These are phyloP conservation scores for Rhynchosporium secalis DNA, from an alignment of 2,329 filamentous ascomycete genomes.

Conservation along the genomic window DNA sequence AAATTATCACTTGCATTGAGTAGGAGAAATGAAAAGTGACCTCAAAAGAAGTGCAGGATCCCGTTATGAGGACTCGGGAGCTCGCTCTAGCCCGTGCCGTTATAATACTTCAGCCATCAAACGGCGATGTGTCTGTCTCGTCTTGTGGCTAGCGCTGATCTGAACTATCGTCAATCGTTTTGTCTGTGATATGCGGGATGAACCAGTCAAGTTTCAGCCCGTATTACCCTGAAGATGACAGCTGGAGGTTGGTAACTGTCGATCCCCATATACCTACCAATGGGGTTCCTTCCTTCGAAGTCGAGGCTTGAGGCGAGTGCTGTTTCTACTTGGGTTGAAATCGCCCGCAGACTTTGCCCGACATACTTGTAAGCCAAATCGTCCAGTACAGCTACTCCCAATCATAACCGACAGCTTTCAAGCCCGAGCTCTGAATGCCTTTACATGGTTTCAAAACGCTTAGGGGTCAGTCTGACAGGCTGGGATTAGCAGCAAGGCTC, in stretches of 20 bases:
- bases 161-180: background rate
- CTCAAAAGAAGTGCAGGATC: slow-evolving; percentile 5
- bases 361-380: no score
- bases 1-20: background rate
- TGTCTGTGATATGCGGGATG: background rate
- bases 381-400: no score
- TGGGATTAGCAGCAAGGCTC: background rate
- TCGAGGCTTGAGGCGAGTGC: no score
- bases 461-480: background rate
- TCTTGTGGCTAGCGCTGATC: background rate
- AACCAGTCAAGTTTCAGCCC: background rate
- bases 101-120: background rate
- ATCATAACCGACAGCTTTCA: no score
- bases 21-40: background rate
- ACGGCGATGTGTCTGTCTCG: background rate
- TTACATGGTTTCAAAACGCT: background rate
- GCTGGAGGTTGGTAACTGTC: background rate
- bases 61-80: background rate
- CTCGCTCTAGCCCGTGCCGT: background rate
- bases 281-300: no score
- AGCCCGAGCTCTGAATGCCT: no score
- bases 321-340: no score
- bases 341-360: no score
- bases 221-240: background rate
- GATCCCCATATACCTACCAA: no score